phyloP scores from a whole-genome alignment of 1,284 basidiomycete genomes.

The Pterulicium gracile region DNA sequence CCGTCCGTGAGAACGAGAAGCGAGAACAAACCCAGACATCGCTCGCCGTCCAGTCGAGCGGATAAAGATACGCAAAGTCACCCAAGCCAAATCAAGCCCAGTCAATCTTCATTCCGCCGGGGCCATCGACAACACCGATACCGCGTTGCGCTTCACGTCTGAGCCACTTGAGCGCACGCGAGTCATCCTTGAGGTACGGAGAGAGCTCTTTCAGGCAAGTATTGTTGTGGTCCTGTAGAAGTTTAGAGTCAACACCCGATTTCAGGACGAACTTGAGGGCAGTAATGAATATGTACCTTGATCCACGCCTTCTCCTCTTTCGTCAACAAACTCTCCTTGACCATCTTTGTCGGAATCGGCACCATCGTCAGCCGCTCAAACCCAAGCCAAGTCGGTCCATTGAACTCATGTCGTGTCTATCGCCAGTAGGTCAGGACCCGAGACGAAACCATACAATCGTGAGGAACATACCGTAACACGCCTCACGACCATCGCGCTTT shows the following conservation, averaged over 20 bases:
- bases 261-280: constrained; percentile 5
- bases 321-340: constrained; percentile 75
- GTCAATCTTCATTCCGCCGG: constrained; percentile 60
- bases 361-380: constrained; percentile 88
- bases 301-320: constrained; percentile 87
- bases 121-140: constrained; percentile 49
- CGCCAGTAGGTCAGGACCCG: neutral
- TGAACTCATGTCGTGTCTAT: constrained; percentile 64
- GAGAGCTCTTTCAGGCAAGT: constrained; percentile 62
- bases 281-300: constrained; percentile 42
- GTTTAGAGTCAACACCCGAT: constrained; percentile 1
- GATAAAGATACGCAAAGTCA: no score
- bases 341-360: constrained; percentile 88
- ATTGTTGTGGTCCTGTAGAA: constrained; percentile 69
- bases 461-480: constrained; percentile 57
- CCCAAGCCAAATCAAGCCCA: constrained; percentile 42
- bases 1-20: no score
- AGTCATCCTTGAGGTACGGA: constrained; percentile 69
- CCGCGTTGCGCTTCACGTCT: constrained; percentile 63
- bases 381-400: constrained; percentile 68
- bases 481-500: constrained; percentile 69
- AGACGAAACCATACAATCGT: constrained; percentile 6
- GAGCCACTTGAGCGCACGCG: constrained; percentile 74
- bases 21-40: no score
- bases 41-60: no score